Conservation (phyloP, 2,329 filamentous ascomycete genomes). For the Teratosphaeriaceae sp. region DNA sequence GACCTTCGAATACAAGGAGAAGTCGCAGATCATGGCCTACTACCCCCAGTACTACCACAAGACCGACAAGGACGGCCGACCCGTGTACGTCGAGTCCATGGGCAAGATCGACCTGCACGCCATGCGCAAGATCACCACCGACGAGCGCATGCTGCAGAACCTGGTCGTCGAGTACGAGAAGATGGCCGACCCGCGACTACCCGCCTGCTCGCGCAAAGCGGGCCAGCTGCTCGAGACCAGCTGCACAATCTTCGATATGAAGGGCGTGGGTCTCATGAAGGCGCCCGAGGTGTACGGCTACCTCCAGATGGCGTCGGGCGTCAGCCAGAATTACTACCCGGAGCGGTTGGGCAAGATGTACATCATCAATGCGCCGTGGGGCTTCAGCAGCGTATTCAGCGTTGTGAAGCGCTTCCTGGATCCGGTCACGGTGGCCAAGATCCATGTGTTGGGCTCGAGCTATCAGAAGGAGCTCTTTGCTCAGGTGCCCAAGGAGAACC, state of each 20-base stretch:
- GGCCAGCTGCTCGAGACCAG: conserved; percentile 91
- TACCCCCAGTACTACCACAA: conserved; percentile 99
- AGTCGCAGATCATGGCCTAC: conserved; percentile 74
- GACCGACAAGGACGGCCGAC: conserved; percentile 88
- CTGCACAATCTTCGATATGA: conserved; percentile 97
- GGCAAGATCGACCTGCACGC: conserved; percentile 85
- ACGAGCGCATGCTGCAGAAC: conserved; percentile 93
- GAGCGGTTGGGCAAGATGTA: conserved; percentile 94
- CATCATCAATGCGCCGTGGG: conserved; percentile 97
- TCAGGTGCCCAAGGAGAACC: conserved; percentile 83
- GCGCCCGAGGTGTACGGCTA: conserved; percentile 82
- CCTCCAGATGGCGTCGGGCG: conserved; percentile 72
- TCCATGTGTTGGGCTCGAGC: conserved; percentile 73
- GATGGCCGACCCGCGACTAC: conserved; percentile 83
- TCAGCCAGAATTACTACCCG: conserved; percentile 99
- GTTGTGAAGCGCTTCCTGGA: conserved; percentile 92
- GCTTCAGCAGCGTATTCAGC: conserved; percentile 78
- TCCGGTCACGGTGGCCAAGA: conserved; percentile 94
- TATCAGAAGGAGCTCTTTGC: conserved; percentile 80
- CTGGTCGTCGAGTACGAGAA: conserved; percentile 98
- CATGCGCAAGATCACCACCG: conserved; percentile 89
- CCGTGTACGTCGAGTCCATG: conserved; percentile 93
- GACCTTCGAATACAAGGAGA: conserved; percentile 83
- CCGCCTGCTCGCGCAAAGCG: conserved; percentile 88
- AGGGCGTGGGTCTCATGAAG: conserved; percentile 81